phyloP scores from a whole-genome alignment of 257 asterid species.

The Plantago major region DNA sequence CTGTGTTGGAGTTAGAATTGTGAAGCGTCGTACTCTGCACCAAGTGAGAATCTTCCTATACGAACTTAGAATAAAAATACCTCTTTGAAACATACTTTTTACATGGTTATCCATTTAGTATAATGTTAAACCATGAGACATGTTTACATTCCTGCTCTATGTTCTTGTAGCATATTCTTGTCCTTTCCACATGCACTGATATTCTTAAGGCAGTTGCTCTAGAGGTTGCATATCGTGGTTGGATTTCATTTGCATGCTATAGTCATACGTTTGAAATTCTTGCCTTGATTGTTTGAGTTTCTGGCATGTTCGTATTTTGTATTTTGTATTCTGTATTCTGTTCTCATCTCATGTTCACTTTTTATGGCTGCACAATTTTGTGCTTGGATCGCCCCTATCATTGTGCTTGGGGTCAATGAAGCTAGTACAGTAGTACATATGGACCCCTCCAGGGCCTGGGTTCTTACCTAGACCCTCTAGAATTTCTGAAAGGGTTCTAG shows the following conservation, averaged over 20 bases:
- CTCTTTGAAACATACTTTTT: neutral
- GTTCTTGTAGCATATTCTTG: too few species aligned
- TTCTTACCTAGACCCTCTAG: conserved; percentile 6
- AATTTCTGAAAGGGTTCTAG: conserved; percentile 18
- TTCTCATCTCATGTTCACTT: conserved; percentile 16
- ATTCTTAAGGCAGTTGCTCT: neutral
- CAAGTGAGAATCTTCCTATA: conserved; percentile 43
- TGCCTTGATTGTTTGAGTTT: neutral
- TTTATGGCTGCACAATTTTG: neutral
- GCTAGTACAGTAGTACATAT: too few species aligned
- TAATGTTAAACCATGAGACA: neutral
- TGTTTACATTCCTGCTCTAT: neutral
- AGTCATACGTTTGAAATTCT: neutral
- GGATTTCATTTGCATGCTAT: neutral
- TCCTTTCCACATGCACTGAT: neutral
- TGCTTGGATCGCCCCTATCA: too few species aligned
- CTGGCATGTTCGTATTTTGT: neutral
- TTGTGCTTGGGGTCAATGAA: too few species aligned
- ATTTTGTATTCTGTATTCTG: neutral
- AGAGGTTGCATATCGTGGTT: neutral
- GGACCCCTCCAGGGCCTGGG: too few species aligned
- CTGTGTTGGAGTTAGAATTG: conserved; percentile 92
- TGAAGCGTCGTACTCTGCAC: conserved; percentile 75
- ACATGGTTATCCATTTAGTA: neutral
- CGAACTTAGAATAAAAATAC: neutral